phyloP scores from a whole-genome alignment of 2,329 filamentous ascomycete species.

The Plectosphaerella cucumerina region DNA sequence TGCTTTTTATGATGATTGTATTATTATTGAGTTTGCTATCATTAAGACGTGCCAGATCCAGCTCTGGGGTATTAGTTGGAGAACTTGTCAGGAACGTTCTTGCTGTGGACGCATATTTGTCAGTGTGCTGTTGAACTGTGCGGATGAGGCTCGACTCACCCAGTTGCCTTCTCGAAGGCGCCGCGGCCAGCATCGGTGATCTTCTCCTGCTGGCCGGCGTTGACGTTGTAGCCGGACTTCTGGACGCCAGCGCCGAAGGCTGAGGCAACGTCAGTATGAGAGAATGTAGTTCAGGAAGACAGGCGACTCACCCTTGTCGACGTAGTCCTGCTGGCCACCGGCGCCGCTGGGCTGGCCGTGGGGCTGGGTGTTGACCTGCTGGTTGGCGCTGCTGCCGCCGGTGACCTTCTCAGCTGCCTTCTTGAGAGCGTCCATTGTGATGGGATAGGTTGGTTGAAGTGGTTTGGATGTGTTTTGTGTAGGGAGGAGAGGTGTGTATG shows the following conservation, averaged over 20 bases:
- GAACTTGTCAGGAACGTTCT: conserved; percentile 24
- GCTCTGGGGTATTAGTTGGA: conserved; percentile 24
- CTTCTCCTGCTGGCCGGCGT: conserved; percentile 31
- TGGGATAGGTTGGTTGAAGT: neutral
- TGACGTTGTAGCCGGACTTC: conserved; percentile 29
- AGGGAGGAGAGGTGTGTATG: no score
- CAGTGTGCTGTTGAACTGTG: neutral
- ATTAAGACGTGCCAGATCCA: no score
- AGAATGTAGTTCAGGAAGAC: neutral
- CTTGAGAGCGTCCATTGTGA: conserved; percentile 36
- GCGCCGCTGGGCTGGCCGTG: neutral
- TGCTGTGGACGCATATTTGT: conserved; percentile 11
- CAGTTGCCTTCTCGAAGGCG: conserved; percentile 30
- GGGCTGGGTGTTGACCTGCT: conserved; percentile 1
- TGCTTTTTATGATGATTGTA: no score
- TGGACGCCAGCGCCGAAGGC: conserved; percentile 23
- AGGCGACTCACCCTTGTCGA: conserved; percentile 29
- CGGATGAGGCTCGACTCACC: conserved; percentile 20
- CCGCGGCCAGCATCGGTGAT: conserved; percentile 29
- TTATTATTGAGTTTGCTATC: no score
- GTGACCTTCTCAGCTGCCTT: conserved; percentile 20
- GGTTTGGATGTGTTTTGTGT: neutral
- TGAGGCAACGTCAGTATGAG: conserved; percentile 6
- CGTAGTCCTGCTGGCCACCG: conserved; percentile 25
- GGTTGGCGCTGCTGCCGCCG: conserved; percentile 2